Base-by-base conservation (phyloP, 352 stramenopile genomes). In the Globisporangium perplexum region DNA sequence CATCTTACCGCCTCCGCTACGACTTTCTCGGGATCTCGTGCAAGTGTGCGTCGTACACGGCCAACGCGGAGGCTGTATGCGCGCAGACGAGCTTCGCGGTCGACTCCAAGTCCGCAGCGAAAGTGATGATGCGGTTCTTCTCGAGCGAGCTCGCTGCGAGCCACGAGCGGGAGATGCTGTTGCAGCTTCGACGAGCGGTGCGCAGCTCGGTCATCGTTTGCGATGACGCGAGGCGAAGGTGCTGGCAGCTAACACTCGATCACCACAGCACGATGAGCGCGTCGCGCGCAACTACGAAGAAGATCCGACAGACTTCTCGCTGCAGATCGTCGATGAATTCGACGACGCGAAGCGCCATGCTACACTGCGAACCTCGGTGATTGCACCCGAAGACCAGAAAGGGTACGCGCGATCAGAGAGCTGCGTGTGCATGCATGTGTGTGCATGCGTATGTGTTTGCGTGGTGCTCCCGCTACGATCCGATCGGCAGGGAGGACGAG, bases 1-100 rank as follows among this genome's bases (percentile, higher is more conserved):
- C 77, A 5, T 86, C 80, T 0, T 90, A 87, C 51, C 80, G 73
- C 4, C 67, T 86, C 30, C 69, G 77, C 47, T 90, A 88, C 55
- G 75, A 86, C 30, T 83, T 90, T 24, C 53, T 83, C 3, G 66
- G 65, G 15, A 60, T 62, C 15, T 65, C 64, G 12, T 59, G 63
- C 14, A 57, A 64, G 7, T 74, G 68, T 36, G 42, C 57, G 7
- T 74, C 65, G 14, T 80, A 77, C 17, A 51, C 65, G 1, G 53
- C 62, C 53, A 62, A 70, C 41, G 36, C 58, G n/a, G 71, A 86
- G 28, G 22, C 66, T 7, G 47, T 74, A 0, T 75, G 77, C 42
- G 45, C 65, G 10, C 74, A 86, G 54, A 74, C 62, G 1, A 80
- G 82, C 51, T 23, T 83, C 15, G 74, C 78, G 2, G 66, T 86